Evolutionary conservation across 768 basidiomycete genomes (phyloP), one percentile per base, ranked within the genome.

Genomic region (Mycena vitilis): DNA sequence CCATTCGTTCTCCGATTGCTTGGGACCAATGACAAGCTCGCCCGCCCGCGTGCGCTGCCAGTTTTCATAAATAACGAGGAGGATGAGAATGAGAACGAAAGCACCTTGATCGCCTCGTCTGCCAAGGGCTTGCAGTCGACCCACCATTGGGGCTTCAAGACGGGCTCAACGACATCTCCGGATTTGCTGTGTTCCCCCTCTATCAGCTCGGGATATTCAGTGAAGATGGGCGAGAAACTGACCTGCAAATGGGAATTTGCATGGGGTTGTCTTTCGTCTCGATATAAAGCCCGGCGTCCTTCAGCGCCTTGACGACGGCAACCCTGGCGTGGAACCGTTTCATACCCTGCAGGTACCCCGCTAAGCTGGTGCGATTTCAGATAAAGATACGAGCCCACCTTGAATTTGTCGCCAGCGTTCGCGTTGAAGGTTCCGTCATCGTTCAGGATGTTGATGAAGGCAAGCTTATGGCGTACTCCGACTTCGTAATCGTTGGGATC

Each of bases 101-200:
- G 57, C 72, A 94, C 96, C 84, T 90, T 89, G 77, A 97, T 86
- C 7, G 94, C 95, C 74, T 96, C 94, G 60, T 95, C 91, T 0
- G 97, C 96, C 59, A 99, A 82, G 1, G 92, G 92, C 78, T 94
- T 89, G 82, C 96, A 97, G 78, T 91, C 89, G 42, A 99, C 92
- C 96, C 97, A 99, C 98, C 98, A 99, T 77, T 99, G 98, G 0
- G 98, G 98, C 79, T 98, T 99, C 74, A 99, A 82, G 23, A 98
- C 83, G 2, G 94, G 92, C 79, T 99, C 98, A 72, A 99, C 98
- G 61, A 99, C 80, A 77, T 99, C 98, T 1, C 97, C 97, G 4
- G 95, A 98, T 86, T 98, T 97, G 73, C 94, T 97, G 71, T 16
- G 22, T 30, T 5, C 30, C 30, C 30, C 30, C 30, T 0, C 18